Percentiles rank a stretch among this genome's conserved stretches.
Conservation (phyloP, 164 flowering plant genomes). For the Chimonanthus salicifolius region DNA sequence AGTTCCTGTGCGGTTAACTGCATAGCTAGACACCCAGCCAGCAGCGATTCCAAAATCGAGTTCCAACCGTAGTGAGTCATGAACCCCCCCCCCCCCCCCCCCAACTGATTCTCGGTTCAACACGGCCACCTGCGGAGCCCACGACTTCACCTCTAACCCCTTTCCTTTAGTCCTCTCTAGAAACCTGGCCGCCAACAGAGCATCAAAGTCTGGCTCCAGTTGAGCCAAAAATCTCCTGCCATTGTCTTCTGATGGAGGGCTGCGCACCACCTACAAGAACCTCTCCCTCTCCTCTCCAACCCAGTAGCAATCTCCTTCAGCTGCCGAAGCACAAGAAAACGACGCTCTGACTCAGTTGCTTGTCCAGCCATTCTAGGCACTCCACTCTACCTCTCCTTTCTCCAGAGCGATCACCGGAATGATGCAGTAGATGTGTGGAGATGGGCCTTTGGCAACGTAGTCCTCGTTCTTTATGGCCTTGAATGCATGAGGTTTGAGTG, state of each 20-base stretch:
- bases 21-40: slow-evolving; percentile 14
- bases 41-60: slow-evolving; percentile 33
- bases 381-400: neutral
- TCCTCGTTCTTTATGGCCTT: slow-evolving; percentile 10
- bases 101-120: slow-evolving; percentile 32
- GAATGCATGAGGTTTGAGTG: slow-evolving; percentile 16
- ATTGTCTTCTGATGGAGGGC: slow-evolving; percentile 20
- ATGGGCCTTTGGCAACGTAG: neutral
- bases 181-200: slow-evolving; percentile 32
- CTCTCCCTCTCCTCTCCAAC: slow-evolving; percentile 35
- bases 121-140: slow-evolving; percentile 43
- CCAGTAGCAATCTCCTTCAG: slow-evolving; percentile 37
- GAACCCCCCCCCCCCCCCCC: slow-evolving; percentile 41
- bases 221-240: neutral
- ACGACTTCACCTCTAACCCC: slow-evolving; percentile 33
- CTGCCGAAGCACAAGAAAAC: slow-evolving; percentile 49
- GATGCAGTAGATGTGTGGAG: slow-evolving; percentile 15
- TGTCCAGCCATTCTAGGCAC: slow-evolving; percentile 37
- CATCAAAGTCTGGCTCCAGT: slow-evolving; percentile 15
- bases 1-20: no score
- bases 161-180: slow-evolving; percentile 22
- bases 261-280: slow-evolving; percentile 43
- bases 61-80: slow-evolving; percentile 52
- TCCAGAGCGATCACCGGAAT: slow-evolving; percentile 24
- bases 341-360: slow-evolving; percentile 33